Percentiles rank a stretch among this genome's conserved stretches.
Evolutionary conservation across 1,284 basidiomycete genomes (phyloP).

Genomic region (Bondarzewia mesenterica): DNA sequence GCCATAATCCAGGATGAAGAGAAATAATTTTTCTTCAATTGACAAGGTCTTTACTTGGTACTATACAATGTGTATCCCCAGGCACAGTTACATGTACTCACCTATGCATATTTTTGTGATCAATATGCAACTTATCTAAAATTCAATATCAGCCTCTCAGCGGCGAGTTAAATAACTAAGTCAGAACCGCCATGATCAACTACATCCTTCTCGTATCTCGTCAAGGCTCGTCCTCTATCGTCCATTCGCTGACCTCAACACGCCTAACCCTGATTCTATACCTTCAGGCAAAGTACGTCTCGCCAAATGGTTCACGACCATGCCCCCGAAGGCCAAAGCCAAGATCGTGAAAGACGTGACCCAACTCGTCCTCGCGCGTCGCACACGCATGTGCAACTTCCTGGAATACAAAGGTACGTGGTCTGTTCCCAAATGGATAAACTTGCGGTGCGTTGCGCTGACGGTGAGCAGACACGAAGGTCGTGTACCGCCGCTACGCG

Average conservation of each 20-base stretch:
- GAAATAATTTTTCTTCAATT: too few species aligned
- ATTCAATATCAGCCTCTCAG: too few species aligned
- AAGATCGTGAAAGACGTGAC: slow-evolving; percentile 99
- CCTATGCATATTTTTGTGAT: too few species aligned
- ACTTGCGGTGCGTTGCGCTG: not conserved
- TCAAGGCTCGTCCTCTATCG: slow-evolving; percentile 50
- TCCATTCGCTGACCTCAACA: not conserved
- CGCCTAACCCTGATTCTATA: not conserved
- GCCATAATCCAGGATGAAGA: too few species aligned
- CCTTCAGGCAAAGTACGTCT: slow-evolving; percentile 90
- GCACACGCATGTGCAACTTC: slow-evolving; percentile 99
- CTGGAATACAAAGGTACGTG: slow-evolving; percentile 93
- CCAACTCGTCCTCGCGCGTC: slow-evolving; percentile 90
- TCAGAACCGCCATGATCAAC: slow-evolving; percentile 27
- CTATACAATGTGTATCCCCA: too few species aligned
- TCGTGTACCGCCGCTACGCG: slow-evolving; percentile 96
- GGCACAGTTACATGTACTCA: too few species aligned
- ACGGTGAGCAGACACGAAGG: slow-evolving; percentile 71
- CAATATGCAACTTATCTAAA: too few species aligned
- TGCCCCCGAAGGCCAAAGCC: slow-evolving; percentile 88
- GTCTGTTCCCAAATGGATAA: not conserved
- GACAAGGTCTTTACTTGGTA: too few species aligned
- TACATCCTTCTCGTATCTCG: slow-evolving; percentile 78
- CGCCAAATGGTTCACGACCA: slow-evolving; percentile 98
- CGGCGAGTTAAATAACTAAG: too few species aligned